Evolutionary conservation across 768 basidiomycete genomes (phyloP), one percentile per base, ranked within the genome.

Genomic region (Strobilomyces confusus): DNA sequence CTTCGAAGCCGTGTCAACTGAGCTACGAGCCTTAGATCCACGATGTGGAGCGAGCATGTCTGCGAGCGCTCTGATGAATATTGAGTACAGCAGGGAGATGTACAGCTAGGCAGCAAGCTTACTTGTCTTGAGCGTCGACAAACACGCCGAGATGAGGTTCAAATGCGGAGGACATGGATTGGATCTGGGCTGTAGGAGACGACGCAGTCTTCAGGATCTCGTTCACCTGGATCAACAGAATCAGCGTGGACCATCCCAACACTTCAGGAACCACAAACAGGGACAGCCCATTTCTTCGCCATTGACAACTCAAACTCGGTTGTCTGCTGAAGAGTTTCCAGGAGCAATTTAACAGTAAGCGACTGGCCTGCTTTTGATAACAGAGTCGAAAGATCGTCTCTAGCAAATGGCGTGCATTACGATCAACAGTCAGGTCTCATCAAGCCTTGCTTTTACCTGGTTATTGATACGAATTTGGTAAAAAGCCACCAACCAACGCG

Each of bases 61-160:
- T 1, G 88, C 73, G 19, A 98, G 80, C 5, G 89, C 87, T 68
- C 94, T 97, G 54, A 26, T 23, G 32, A 20, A 48, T 14, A 19
- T 17, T 49, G 15, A 43, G 47, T 20, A 30, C 14, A 40, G 41
- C 26, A 50, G 6, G 5, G 17, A 20, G 17, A 26, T 44, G 33
- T 26, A 40, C 55, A 5, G 42, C 8, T 2, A 23, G 20, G 15
- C 11, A 26, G 17, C 40, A 44, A 50, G 26, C 89, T 83, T 86
- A 77, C 93, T 87, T 92, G 77, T 98, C 93, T 66, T 98, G 97
- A 30, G 97, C 94, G 52, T 97, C 92, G 41, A 98, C 87, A 62
- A 95, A 98, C 36, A 99, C 83, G 23, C 83, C 78, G 78, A 98
- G 91, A 69, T 97, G 89, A 0, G 89, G 80, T 55, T 98, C 95